Evolutionary conservation across 768 basidiomycete species (phyloP).

Genomic region (Panaeolus papilionaceus): DNA sequence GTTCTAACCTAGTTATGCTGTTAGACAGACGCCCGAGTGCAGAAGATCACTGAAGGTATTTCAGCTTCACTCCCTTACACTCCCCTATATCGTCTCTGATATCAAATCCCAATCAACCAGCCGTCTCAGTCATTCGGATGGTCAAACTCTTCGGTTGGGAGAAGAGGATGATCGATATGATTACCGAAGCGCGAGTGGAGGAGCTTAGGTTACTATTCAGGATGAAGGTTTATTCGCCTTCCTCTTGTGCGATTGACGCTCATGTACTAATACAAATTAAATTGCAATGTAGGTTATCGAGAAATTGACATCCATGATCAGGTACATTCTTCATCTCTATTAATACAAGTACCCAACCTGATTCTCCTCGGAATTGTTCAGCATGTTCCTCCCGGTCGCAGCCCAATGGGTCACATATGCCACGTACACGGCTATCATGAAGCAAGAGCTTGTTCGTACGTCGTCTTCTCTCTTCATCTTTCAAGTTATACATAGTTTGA

Average conservation of each 20-base stretch:
- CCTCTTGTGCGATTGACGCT: too few species aligned
- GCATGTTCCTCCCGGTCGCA: constrained; percentile 61
- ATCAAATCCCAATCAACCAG: constrained; percentile 30
- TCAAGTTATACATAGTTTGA: constrained; percentile 13
- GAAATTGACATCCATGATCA: constrained; percentile 8
- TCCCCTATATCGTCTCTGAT: not conserved
- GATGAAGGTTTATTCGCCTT: constrained; percentile 1
- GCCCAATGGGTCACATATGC: constrained; percentile 69
- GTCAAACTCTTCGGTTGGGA: constrained; percentile 78
- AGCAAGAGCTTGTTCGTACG: constrained; percentile 37
- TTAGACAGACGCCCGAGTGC: constrained; percentile 61
- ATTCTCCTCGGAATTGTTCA: constrained; percentile 26
- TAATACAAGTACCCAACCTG: too few species aligned
- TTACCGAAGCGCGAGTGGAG: constrained; percentile 63
- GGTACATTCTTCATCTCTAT: not conserved
- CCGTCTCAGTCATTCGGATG: constrained; percentile 64
- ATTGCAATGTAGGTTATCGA: constrained; percentile 14
- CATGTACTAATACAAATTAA: too few species aligned
- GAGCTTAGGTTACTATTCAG: constrained; percentile 53
- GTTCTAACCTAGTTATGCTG: not conserved
- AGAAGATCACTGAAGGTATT: constrained; percentile 64
- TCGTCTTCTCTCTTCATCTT: constrained; percentile 37
- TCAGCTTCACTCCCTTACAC: not conserved
- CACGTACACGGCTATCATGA: constrained; percentile 53
- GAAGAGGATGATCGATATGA: constrained; percentile 56